Evolutionary conservation across 208 protist genomes (phyloP), one percentile per base, ranked within the genome.

Genomic region (Willaertia magna): DNA sequence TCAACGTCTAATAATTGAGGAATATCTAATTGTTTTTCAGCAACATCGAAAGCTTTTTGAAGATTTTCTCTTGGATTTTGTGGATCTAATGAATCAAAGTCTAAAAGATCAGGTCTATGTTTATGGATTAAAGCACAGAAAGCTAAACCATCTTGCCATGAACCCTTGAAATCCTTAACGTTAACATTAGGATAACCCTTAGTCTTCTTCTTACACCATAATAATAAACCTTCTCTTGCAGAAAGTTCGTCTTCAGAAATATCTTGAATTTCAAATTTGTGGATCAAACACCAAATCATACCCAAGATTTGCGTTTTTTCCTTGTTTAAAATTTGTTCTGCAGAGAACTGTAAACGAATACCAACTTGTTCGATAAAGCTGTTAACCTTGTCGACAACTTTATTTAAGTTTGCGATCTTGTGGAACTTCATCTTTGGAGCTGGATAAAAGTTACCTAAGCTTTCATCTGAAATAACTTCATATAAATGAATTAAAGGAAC

Each of bases 231-330:
- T 44, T 90, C 86, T 16, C 79, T 12, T 6, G 87, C 87, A 44
- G 34, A 47, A 34, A 83, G 9, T 55, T 89, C 81, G 12, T 92
- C 90, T 55, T 89, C 86, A 49, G 85, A 87, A 81, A 92, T 91
- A 51, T 91, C 90, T 40, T 87, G 44, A 85, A 92, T 89, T 48
- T 88, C 74, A 55, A 90, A 91, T 12, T 87, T 83, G 34, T 89
- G 86, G 87, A 92, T 92, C 26, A 92, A 39, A 48, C 82, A 87
- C 91, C 91, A 92, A 39, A 91, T 87, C 86, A 92, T 88, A 87
- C 89, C 91, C 18, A 92, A 74, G 52, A 90, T 92, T n/a, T 89
- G 46, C 52, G 85, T 89, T 30, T 87, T 55, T 76, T 91, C 88
- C 26, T 84, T 2, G 26, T 90, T 82, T 0, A 26, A 2, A 59